Percentiles rank a stretch among this genome's conserved stretches.
These are phyloP conservation scores for Protea cynaroides DNA, from an alignment of 164 flowering plant species.

Conservation along the genomic window DNA sequence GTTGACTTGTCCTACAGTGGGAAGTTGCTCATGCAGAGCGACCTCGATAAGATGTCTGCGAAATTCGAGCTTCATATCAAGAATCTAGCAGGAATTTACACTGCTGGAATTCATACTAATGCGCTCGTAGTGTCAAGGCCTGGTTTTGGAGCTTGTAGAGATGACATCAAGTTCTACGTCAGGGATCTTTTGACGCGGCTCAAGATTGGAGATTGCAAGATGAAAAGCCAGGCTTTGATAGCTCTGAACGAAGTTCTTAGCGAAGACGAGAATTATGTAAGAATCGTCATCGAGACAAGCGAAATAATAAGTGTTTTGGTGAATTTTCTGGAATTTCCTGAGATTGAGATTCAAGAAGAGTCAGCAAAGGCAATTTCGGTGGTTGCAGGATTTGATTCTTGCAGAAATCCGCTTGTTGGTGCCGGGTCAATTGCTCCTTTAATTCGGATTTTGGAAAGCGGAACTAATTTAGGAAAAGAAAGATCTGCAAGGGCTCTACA, in stretches of 20 bases:
- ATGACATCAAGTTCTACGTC: constrained; percentile 71
- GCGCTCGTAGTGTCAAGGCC: constrained; percentile 81
- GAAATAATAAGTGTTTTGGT: constrained; percentile 41
- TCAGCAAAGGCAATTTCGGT: constrained; percentile 37
- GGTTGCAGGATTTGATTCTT: constrained; percentile 44
- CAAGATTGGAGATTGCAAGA: constrained; percentile 56
- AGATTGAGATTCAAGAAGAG: constrained; percentile 47
- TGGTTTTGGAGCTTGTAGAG: constrained; percentile 40
- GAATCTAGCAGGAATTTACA: constrained; percentile 44
- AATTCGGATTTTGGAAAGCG: constrained; percentile 56
- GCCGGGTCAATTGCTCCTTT: constrained; percentile 62
- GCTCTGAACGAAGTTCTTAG: constrained; percentile 34
- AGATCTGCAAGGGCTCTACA: constrained; percentile 40
- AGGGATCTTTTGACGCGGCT: constrained; percentile 64
- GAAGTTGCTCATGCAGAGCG: constrained; percentile 95
- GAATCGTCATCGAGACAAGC: constrained; percentile 39
- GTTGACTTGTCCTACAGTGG: constrained; percentile 65
- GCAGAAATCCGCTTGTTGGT: constrained; percentile 35
- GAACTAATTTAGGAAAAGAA: constrained; percentile 27
- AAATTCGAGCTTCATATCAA: constrained; percentile 50
- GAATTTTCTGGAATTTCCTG: constrained; percentile 44
- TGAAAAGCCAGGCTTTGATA: constrained; percentile 63
- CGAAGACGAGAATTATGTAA: constrained; percentile 68
- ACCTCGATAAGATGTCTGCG: constrained; percentile 50
- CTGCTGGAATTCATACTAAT: constrained; percentile 40